phyloP scores from a whole-genome alignment of 164 flowering plant genomes.

The Nymphaea thermarum region DNA sequence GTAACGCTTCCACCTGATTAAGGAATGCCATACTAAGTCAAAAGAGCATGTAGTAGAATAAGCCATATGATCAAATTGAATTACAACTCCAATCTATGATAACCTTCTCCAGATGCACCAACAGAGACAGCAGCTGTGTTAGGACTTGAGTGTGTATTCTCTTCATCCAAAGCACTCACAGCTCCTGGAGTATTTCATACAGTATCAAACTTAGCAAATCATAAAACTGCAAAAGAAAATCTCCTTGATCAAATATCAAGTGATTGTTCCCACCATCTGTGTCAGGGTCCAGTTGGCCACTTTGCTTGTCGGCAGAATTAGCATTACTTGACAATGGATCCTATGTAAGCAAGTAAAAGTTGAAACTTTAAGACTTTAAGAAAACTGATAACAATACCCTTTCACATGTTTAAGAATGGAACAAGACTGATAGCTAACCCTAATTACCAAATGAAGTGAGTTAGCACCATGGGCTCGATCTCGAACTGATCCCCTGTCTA shows the following conservation, averaged over 20 bases:
- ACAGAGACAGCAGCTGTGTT: conserved; percentile 12
- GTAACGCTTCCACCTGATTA: conserved; percentile 15
- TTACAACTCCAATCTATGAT: not conserved
- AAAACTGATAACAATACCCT: too few relatives aligned
- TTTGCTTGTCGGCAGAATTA: conserved; percentile 9
- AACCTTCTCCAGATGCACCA: conserved; percentile 33
- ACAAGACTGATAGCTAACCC: too few relatives aligned
- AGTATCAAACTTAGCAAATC: not conserved
- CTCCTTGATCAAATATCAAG: not conserved
- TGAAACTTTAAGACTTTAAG: not conserved
- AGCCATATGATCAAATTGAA: too few relatives aligned
- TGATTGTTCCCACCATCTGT: conserved; percentile 41
- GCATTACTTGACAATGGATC: conserved; percentile 14
- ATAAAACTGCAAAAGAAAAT: not conserved
- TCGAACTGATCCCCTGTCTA: conserved; percentile 8
- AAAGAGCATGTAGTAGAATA: not conserved
- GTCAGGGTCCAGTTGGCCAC: conserved; percentile 28
- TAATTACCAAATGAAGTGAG: too few relatives aligned
- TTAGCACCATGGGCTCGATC: too few relatives aligned
- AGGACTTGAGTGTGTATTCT: conserved; percentile 16
- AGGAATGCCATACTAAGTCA: not conserved
- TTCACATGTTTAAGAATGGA: too few relatives aligned
- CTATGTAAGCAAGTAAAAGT: conserved; percentile 1
- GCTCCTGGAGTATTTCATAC: conserved; percentile 19
- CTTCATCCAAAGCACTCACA: conserved; percentile 33